These are phyloP conservation scores for Debaryomycetaceae sp. DNA, from an alignment of 1,139 yeast species.

Conservation along the genomic window DNA sequence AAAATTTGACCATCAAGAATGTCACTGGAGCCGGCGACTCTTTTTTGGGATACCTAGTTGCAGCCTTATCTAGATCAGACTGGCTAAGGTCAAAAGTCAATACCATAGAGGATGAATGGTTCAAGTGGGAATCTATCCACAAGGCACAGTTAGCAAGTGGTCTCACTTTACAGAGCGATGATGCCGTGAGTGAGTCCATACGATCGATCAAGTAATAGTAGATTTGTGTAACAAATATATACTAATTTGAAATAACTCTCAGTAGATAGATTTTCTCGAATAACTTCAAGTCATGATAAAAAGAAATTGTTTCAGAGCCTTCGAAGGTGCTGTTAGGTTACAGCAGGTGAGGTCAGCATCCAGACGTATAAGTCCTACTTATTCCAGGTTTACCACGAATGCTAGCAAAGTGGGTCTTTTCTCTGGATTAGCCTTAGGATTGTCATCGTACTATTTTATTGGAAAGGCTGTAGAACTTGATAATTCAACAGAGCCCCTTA, in stretches of 20 bases:
- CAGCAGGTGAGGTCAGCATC: neutral
- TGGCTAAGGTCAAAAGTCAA: constrained; percentile 25
- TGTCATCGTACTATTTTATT: neutral
- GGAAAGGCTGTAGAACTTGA: neutral
- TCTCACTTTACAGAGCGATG: constrained; percentile 32
- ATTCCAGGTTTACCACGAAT: neutral
- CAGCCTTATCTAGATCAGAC: constrained; percentile 21
- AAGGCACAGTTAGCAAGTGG: constrained; percentile 58
- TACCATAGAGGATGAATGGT: constrained; percentile 29
- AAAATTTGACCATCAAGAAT: constrained; percentile 33
- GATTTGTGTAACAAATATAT: neutral
- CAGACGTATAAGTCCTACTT: neutral
- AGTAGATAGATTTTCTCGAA: too few relatives aligned
- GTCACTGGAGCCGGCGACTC: constrained; percentile 81
- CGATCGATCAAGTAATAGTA: neutral
- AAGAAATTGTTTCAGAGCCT: neutral
- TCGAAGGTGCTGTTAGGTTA: neutral
- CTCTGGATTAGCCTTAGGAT: neutral
- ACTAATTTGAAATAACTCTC: neutral
- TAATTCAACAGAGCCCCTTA: constrained; percentile 2
- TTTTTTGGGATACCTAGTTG: constrained; percentile 50
- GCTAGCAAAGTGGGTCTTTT: neutral
- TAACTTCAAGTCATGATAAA: too few relatives aligned
- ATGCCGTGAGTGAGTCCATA: constrained; percentile 23
- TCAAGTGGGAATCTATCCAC: constrained; percentile 32